phyloP scores from a whole-genome alignment of 1,139 yeast species.

The Pichia sp. region DNA sequence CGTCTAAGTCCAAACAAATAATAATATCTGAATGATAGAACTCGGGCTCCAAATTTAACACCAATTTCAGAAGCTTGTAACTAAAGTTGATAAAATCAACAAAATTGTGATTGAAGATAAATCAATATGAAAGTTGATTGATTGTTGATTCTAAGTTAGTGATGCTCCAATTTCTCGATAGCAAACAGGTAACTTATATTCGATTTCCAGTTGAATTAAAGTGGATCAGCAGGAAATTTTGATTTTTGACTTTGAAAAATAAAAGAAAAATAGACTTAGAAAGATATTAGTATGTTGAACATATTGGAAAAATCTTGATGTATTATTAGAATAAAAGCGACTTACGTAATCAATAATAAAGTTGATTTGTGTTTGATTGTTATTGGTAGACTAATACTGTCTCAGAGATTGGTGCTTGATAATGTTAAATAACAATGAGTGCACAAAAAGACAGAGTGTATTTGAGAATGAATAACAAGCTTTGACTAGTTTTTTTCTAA shows the following conservation, averaged over 20 bases:
- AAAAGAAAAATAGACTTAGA: background rate
- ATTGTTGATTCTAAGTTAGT: background rate
- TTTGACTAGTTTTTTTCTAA: too few species aligned
- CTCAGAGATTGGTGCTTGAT: background rate
- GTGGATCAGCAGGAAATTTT: background rate
- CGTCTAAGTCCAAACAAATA: conserved; percentile 28
- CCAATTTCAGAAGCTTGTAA: conserved; percentile 29
- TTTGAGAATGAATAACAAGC: background rate
- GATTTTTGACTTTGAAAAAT: background rate
- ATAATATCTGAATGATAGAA: conserved; percentile 11
- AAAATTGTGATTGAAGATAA: conserved; percentile 5
- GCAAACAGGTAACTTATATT: background rate
- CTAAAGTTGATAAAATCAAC: conserved; percentile 12
- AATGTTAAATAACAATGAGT: background rate
- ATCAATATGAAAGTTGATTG: conserved; percentile 2
- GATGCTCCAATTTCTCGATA: background rate
- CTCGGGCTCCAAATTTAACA: conserved; percentile 35
- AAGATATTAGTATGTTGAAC: background rate
- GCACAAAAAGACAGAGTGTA: background rate
- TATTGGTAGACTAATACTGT: background rate
- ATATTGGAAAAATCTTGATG: background rate
- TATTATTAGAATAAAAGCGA: background rate
- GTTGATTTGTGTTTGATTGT: background rate
- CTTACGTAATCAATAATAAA: conserved; percentile 3
- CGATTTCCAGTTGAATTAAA: background rate